Base-by-base conservation (phyloP, 2,329 filamentous ascomycete species). In the Fusarium fujikuroi region DNA sequence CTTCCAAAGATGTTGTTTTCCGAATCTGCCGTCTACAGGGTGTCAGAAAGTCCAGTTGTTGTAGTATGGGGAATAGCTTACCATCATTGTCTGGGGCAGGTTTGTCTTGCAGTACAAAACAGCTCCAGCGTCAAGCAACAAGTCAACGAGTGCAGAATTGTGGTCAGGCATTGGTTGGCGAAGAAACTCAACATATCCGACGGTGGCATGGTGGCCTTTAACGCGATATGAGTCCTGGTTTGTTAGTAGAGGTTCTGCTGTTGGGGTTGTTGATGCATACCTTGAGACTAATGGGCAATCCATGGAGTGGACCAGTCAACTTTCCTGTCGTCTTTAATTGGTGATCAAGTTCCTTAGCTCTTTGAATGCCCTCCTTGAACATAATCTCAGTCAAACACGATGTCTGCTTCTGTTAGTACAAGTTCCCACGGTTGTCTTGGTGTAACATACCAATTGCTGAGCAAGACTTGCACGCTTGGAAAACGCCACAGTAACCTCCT, bases 11-110 rank as follows among this genome's bases (percentile, higher is more conserved):
- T 60, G 34, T 79, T 78, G 53, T 79, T 79, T 8, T 92, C 90
- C 9, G 77, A 76, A 32, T 80, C 78, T 2, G 75, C 76, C 1
- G 78, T 78, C 78, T 79, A 19, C 0, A 2, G 4, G 1, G 3
- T 3, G 25, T 76, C 7, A 76, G 61, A 28, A 12, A 1, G 8
- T 5, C 2, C 0, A 3, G 1, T 1, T 4, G 3, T 2, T 4
- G 0, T 18, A 0, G 4, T 11, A 2, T 2, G 7, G 12, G 25
- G 3, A 11, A 2, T 21, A 15, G 9, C 57, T 15, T 43, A 89
- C 87, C 66, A 91, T 90, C 89, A 92, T 90, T 79, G 88, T 88
- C 19, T 89, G 91, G 0, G 87, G 85, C 11, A 88, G 80, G 67
- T 85, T 88, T 9, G 87, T 88, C 79, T 89, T 80, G 75, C 70